These are phyloP conservation scores for Veloporphyrellus conicus DNA, from an alignment of 1,284 basidiomycete genomes.

Conservation along the genomic window DNA sequence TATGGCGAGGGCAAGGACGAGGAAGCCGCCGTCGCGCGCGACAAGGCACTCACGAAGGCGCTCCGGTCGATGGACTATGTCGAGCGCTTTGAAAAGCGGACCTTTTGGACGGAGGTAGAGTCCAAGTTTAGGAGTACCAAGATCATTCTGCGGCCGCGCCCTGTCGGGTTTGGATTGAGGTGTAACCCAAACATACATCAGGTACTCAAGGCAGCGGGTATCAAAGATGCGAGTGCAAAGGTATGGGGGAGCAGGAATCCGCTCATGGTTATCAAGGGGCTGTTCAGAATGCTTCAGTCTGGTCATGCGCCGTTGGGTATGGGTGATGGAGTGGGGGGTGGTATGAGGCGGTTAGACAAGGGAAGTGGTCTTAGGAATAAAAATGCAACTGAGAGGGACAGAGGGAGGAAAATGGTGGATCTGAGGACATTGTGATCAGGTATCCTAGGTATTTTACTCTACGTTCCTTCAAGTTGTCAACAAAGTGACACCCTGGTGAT, in stretches of 20 bases:
- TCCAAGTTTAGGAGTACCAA: constrained; percentile 84
- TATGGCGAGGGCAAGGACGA: constrained; percentile 83
- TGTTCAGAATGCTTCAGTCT: constrained; percentile 59
- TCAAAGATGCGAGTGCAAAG: constrained; percentile 91
- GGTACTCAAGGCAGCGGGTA: constrained; percentile 87
- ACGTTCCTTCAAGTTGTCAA: not conserved
- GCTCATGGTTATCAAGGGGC: constrained; percentile 53
- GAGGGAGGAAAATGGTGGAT: constrained; percentile 63
- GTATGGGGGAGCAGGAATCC: constrained; percentile 90
- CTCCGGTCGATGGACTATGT: constrained; percentile 83
- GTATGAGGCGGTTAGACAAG: constrained; percentile 62
- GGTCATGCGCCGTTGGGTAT: constrained; percentile 71
- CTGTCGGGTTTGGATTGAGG: constrained; percentile 89
- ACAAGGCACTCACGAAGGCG: constrained; percentile 70
- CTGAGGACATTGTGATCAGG: constrained; percentile 46
- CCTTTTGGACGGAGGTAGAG: constrained; percentile 84
- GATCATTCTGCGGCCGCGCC: constrained; percentile 82
- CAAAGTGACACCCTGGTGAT: too few species aligned
- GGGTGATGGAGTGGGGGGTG: constrained; percentile 73
- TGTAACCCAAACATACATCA: constrained; percentile 88
- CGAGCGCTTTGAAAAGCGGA: constrained; percentile 83
- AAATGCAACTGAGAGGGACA: constrained; percentile 63
- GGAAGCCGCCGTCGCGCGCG: constrained; percentile 55
- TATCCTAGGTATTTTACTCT: too few species aligned
- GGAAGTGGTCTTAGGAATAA: constrained; percentile 64